A percentile compares a stretch with the other conserved stretches of the same genome.
These are phyloP conservation scores for Imleria badia DNA, from an alignment of 768 basidiomycete genomes.

Conservation along the genomic window DNA sequence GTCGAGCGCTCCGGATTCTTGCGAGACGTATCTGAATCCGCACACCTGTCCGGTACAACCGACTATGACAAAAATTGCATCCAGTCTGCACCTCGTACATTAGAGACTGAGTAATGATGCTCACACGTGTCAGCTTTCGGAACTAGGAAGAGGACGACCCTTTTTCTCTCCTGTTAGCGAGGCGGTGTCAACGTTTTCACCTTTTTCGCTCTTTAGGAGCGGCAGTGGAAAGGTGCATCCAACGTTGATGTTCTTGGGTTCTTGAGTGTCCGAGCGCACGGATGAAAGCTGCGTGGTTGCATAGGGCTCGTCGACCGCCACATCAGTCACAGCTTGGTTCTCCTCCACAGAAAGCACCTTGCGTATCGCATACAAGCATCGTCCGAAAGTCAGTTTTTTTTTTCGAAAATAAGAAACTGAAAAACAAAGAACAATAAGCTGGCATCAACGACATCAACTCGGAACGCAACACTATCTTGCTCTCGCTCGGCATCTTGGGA, in stretches of 20 bases:
- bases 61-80: slow-evolving; percentile 39
- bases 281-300: slow-evolving; percentile 3
- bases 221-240: slow-evolving; percentile 76
- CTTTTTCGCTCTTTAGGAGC: slow-evolving; percentile 82
- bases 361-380: slow-evolving; percentile 10
- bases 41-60: slow-evolving; percentile 95
- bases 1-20: slow-evolving; percentile 61
- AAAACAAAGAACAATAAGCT: neutral
- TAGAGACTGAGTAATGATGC: slow-evolving; percentile 22
- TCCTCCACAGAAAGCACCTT: slow-evolving; percentile 18
- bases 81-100: neutral
- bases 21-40: slow-evolving; percentile 81
- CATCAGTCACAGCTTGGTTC: neutral
- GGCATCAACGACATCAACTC: neutral
- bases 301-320: slow-evolving; percentile 1
- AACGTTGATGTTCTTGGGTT: slow-evolving; percentile 49
- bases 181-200: slow-evolving; percentile 69
- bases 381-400: neutral
- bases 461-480: no score
- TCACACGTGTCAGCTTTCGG: slow-evolving; percentile 85
- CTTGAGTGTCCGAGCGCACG: neutral
- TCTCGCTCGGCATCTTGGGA: no score
- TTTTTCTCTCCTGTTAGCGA: slow-evolving; percentile 63
- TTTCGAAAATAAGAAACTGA: neutral
- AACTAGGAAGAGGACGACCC: slow-evolving; percentile 78